phyloP scores from a whole-genome alignment of 306 rosid species.

The Fragaria vesca region DNA sequence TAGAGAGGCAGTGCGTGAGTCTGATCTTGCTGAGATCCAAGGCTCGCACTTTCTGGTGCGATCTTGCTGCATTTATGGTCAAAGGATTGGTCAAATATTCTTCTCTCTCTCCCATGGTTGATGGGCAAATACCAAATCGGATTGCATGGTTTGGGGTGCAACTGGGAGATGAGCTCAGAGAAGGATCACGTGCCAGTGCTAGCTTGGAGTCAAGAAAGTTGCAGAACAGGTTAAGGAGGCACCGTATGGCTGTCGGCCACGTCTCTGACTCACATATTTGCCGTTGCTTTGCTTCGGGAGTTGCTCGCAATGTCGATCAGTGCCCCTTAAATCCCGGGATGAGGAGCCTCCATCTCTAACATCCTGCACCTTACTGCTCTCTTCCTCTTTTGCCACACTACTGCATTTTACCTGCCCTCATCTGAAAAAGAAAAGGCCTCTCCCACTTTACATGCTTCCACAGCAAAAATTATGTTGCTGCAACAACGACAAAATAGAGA shows the following conservation, averaged over 20 bases:
- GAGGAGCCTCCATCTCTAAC: conserved; percentile 15
- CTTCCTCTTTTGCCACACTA: neutral
- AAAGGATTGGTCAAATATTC: neutral
- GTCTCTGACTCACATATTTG: conserved; percentile 20
- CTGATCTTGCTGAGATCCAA: neutral
- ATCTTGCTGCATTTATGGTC: neutral
- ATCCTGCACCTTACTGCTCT: neutral
- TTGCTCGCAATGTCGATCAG: conserved; percentile 11
- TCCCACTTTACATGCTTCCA: neutral
- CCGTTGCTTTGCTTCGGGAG: conserved; percentile 28
- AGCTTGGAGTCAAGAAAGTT: conserved; percentile 9
- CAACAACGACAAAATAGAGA: neutral
- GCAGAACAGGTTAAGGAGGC: conserved; percentile 18
- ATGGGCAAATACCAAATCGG: neutral
- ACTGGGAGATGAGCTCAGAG: neutral
- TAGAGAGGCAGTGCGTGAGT: neutral
- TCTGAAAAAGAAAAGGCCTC: neutral
- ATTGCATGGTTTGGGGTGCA: neutral
- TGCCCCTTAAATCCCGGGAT: conserved; percentile 38
- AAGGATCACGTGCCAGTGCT: conserved; percentile 39
- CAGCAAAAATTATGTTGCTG: too few relatives aligned
- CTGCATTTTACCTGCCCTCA: conserved; percentile 1
- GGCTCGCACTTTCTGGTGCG: neutral
- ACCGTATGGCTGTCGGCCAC: conserved; percentile 55
- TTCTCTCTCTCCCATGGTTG: neutral